phyloP scores from a whole-genome alignment of 441 rosid species.

The Pelargonium australe region DNA sequence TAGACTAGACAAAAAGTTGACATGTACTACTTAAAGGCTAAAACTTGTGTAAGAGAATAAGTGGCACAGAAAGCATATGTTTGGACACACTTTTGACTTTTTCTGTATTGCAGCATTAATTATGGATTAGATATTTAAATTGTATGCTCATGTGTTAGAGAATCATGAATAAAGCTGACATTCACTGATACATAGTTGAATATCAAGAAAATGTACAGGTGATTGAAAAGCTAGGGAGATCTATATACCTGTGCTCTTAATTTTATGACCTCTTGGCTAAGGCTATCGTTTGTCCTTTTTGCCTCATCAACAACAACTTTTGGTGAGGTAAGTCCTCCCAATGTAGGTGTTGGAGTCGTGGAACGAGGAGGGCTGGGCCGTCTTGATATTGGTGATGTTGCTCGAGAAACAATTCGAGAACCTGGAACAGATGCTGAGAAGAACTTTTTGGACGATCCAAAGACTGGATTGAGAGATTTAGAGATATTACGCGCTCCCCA shows the following conservation, averaged over 20 bases:
- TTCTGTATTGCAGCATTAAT: too few relatives aligned
- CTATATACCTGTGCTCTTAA: constrained; percentile 69
- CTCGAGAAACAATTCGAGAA: constrained; percentile 91
- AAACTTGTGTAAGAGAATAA: too few relatives aligned
- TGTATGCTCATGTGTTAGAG: too few relatives aligned
- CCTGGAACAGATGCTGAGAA: constrained; percentile 99
- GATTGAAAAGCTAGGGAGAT: neutral
- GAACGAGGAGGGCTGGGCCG: constrained; percentile 92
- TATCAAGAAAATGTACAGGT: neutral
- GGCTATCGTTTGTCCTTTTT: constrained; percentile 60
- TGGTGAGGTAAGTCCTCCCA: constrained; percentile 75
- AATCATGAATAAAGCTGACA: too few relatives aligned
- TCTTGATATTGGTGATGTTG: constrained; percentile 92
- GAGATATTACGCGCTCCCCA: constrained; percentile 69
- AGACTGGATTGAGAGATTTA: constrained; percentile 73
- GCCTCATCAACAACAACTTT: constrained; percentile 61
- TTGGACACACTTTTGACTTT: too few relatives aligned
- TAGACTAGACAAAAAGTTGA: too few relatives aligned
- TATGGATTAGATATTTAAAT: too few relatives aligned
- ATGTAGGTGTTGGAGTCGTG: constrained; percentile 89
- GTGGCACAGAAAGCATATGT: too few relatives aligned
- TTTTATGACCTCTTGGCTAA: constrained; percentile 72
- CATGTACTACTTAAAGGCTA: too few relatives aligned
- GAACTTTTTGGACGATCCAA: constrained; percentile 86
- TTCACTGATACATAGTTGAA: too few relatives aligned